A percentile compares a stretch with the other conserved stretches of the same genome.
phyloP scores from a whole-genome alignment of 73 alveolate genomes.

The Tetrahymena elliotti region DNA sequence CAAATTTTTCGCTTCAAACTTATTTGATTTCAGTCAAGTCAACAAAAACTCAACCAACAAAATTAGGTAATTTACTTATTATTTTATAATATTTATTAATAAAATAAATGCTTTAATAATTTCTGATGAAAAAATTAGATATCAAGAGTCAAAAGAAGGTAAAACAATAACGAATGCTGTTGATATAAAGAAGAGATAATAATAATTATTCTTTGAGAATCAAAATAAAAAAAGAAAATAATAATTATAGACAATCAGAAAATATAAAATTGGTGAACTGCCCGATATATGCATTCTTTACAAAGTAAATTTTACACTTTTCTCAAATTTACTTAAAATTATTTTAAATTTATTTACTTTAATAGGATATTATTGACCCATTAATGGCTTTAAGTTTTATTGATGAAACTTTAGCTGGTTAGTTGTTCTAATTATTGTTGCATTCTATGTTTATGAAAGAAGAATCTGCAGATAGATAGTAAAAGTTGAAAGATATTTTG shows the following conservation, averaged over 20 bases:
- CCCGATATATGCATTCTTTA: constrained; percentile 26
- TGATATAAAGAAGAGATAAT: not conserved
- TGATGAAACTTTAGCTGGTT: not conserved
- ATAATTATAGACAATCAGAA: not conserved
- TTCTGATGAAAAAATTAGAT: too few species aligned
- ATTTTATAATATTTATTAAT: too few species aligned
- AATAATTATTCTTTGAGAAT: not conserved
- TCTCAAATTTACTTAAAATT: not conserved
- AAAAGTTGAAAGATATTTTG: constrained; percentile 16
- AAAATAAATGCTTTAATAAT: too few species aligned
- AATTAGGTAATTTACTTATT: not conserved
- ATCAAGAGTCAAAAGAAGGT: not conserved
- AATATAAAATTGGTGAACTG: constrained; percentile 30
- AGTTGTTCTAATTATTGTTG: not conserved
- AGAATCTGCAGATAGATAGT: not conserved
- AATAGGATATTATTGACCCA: not conserved
- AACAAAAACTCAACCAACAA: not conserved
- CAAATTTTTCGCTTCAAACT: not conserved
- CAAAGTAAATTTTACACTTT: not conserved
- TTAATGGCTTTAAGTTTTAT: not conserved
- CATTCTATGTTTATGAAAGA: not conserved
- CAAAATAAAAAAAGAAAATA: not conserved
- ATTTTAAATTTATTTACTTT: not conserved
- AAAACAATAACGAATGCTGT: not conserved
- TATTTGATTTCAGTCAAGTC: not conserved